Conservation (phyloP, 331 rosid species). For the Dryas integrifolia region DNA sequence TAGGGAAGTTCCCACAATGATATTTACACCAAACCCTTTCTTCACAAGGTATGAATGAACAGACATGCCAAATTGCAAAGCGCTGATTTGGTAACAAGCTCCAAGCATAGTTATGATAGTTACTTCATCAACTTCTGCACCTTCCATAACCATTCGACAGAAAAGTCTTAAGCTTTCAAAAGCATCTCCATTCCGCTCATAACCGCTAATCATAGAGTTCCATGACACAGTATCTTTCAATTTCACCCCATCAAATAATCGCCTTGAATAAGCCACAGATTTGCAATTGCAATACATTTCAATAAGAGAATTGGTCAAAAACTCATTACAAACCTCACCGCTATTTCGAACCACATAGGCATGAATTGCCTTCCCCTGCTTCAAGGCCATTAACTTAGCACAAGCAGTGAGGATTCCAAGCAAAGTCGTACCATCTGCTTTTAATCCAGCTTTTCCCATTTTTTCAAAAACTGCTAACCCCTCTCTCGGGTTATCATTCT, state of each 20-base stretch:
- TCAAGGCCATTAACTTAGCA: constrained; percentile 39
- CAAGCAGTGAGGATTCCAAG: constrained; percentile 41
- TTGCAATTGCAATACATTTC: constrained; percentile 49
- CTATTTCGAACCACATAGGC: constrained; percentile 36
- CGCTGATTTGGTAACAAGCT: constrained; percentile 46
- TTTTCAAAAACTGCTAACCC: constrained; percentile 34
- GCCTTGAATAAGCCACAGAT: constrained; percentile 28
- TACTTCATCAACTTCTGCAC: constrained; percentile 49
- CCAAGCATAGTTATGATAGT: constrained; percentile 43
- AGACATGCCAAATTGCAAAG: constrained; percentile 46
- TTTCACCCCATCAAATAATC: constrained; percentile 36
- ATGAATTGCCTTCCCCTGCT: constrained; percentile 45
- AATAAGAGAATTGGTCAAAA: constrained; percentile 43
- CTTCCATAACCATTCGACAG: constrained; percentile 45
- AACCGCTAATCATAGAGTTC: constrained; percentile 63
- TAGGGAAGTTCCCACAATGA: constrained; percentile 48
- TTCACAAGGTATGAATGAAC: constrained; percentile 48
- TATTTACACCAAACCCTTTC: constrained; percentile 45
- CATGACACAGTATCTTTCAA: constrained; percentile 47
- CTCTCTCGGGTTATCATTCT: constrained; percentile 32
- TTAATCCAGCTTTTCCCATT: constrained; percentile 38
- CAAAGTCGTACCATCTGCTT: constrained; percentile 56
- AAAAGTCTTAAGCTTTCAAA: constrained; percentile 52
- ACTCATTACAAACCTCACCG: constrained; percentile 29
- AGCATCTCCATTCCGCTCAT: constrained; percentile 44